phyloP scores from a whole-genome alignment of 257 asterid genomes.

The Hygrophila difformis region DNA sequence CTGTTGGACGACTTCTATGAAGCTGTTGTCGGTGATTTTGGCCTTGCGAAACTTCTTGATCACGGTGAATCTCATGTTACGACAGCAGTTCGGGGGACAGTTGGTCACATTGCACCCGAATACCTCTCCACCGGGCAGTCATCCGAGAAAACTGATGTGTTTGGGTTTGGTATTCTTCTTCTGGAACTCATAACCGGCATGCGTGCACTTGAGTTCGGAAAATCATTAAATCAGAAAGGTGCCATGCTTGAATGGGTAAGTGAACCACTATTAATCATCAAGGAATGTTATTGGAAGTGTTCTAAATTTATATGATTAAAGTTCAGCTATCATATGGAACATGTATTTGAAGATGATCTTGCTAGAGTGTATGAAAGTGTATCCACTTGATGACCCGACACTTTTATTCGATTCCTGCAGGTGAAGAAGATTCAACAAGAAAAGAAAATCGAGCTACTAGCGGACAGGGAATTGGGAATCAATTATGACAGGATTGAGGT shows the following conservation, averaged over 20 bases:
- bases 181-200: conserved; percentile 90
- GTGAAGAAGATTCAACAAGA: conserved; percentile 69
- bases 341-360: too few species aligned
- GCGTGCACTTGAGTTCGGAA: conserved; percentile 88
- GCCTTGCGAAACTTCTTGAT: conserved; percentile 93
- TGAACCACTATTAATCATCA: too few species aligned
- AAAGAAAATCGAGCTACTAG: conserved; percentile 53
- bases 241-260: conserved; percentile 87
- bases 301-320: too few species aligned
- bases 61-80: conserved; percentile 91
- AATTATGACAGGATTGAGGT: conserved; percentile 70
- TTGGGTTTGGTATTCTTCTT: conserved; percentile 89
- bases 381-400: too few species aligned
- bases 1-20: conserved; percentile 72
- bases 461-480: conserved; percentile 60
- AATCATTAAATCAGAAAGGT: conserved; percentile 74
- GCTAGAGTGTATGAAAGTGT: too few species aligned
- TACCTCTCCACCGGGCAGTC: conserved; percentile 97
- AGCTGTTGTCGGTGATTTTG: conserved; percentile 91
- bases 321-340: too few species aligned
- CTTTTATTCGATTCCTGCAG: too few species aligned
- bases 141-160: conserved; percentile 90
- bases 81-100: conserved; percentile 96
- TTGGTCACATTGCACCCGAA: conserved; percentile 95
- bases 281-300: too few species aligned